Evolutionary conservation across 495 filamentous ascomycete genomes (phyloP), one percentile per base, ranked within the genome.

Genomic region (Hyaloscypha finlandica): DNA sequence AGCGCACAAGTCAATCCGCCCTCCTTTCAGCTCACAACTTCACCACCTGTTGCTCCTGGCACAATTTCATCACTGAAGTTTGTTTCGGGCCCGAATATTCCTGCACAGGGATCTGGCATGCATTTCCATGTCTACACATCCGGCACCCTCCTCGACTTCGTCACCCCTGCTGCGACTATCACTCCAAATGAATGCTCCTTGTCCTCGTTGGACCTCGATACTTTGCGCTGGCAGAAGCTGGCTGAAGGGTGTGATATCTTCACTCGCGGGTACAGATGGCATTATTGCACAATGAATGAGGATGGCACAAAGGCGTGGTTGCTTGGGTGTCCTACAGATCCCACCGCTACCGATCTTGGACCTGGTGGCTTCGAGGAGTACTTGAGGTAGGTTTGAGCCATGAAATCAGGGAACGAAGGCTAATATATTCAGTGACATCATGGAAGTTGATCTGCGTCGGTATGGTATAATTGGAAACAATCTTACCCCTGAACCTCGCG

Each of bases 101-200:
- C 96, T 3, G 89, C 91, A 3, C 90, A 97, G 69, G 88, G 90
- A 56, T 89, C 92, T 22, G 95, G 96, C 29, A 92, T 89, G 32
- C 95, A 98, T 76, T 99, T 96, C 73, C 93, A 99, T 73, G 87
- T 92, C 52, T 97, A 96, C 77, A 94, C 92, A 35, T 97, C 95
- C 4, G 93, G 93, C 14, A 92, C 92, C 8, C 83, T 99, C 19
- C 83, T 99, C 6, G 96, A 99, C 73, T 92, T 99, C 71, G 89
- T 95, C 51, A 98, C 95, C 0, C 94, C 93, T 2, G 92, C 94
- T 14, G 90, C 91, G 22, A 94, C 93, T 9, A 93, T 93, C 48
- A 81, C 82, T 0, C 84, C 88, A 20, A 90, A 90, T 70, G 94
- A 99, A 68, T 98, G 94, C 68, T 96, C 92, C 16, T 77, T 99